Evolutionary conservation across 495 filamentous ascomycete genomes (phyloP), one percentile per base, ranked within the genome.

Genomic region (Sordaria brevicollis): DNA sequence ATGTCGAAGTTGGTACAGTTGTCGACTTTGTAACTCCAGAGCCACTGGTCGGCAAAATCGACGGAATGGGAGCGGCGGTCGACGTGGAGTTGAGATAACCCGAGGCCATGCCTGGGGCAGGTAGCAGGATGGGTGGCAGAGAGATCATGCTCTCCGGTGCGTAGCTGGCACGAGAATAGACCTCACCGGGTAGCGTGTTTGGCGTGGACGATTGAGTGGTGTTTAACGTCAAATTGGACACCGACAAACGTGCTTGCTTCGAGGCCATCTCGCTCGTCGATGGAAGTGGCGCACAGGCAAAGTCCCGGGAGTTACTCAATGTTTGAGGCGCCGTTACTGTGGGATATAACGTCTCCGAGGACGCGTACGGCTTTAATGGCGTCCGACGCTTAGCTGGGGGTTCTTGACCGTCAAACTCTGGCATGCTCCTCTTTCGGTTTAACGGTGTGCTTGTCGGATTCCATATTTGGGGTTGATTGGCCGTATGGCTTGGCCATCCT

Each of bases 401-500:
- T 68, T 94, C 89, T 10, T 83, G 78, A 34, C 78, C 79, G 11
- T 86, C 82, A 13, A 88, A 86, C 38, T 96, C 93, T 38, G 73
- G 68, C n/a, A 86, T 84, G 70, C 87, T 90, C 68, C 93, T 85
- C 81, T 97, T 97, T 69, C 89, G 83, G 38, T 81, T 71, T 67
- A 76, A 71, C 65, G 76, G 62, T 25, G 71, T 73, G n/a, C 82
- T 79, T 35, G 82, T 81, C 31, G 82, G 75, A 35, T 82, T 74
- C 83, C 5, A 86, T 84, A 70, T 86, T 81, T 36, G 78, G 66
- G 17, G 82, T 31, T 78, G 78, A 21, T 77, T 78, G 17, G 74
- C 70, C 37, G 83, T 75, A 70, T 84, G 80, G 13, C 73, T 69
- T 71, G 79, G 69, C 83, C 80, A 74, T 74, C 65, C 76, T 9